Evolutionary conservation across 2,329 filamentous ascomycete species (phyloP).

Genomic region (Myriosclerotinia duriaeana): DNA sequence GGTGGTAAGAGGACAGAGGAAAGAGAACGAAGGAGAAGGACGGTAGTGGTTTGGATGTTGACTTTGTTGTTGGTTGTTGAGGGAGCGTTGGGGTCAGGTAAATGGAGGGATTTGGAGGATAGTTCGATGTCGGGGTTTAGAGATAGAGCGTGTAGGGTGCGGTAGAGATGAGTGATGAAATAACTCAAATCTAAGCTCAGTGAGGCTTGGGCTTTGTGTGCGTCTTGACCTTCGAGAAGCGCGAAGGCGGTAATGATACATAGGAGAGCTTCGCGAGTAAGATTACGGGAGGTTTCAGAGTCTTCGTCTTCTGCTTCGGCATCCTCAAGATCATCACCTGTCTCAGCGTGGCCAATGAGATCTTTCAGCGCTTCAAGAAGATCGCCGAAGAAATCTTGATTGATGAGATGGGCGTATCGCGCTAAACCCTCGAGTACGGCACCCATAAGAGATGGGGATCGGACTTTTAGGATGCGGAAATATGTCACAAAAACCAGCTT

Average conservation of each 20-base stretch:
- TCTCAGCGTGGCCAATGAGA: conserved; percentile 74
- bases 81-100: conserved; percentile 62
- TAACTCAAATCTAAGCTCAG: conserved; percentile 90
- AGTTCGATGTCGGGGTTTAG: conserved; percentile 85
- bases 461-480: conserved; percentile 87
- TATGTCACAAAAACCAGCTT: conserved; percentile 95
- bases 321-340: conserved; percentile 49
- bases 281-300: conserved; percentile 62
- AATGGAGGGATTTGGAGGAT: conserved; percentile 68
- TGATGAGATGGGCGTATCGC: conserved; percentile 94
- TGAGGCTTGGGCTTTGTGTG: conserved; percentile 74
- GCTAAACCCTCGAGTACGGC: conserved; percentile 92
- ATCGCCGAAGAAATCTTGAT: conserved; percentile 98
- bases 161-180: conserved; percentile 93
- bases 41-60: conserved; percentile 92
- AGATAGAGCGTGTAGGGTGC: conserved; percentile 74
- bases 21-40: conserved; percentile 84
- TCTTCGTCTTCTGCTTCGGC: conserved; percentile 50
- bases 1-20: conserved; percentile 77
- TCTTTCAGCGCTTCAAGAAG: conserved; percentile 92
- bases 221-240: conserved; percentile 92
- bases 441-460: conserved; percentile 85
- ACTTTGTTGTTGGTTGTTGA: conserved; percentile 63
- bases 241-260: conserved; percentile 96
- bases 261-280: conserved; percentile 82